phyloP scores from a whole-genome alignment of 2,329 filamentous ascomycete genomes.

The Aspergillus caelatus region DNA sequence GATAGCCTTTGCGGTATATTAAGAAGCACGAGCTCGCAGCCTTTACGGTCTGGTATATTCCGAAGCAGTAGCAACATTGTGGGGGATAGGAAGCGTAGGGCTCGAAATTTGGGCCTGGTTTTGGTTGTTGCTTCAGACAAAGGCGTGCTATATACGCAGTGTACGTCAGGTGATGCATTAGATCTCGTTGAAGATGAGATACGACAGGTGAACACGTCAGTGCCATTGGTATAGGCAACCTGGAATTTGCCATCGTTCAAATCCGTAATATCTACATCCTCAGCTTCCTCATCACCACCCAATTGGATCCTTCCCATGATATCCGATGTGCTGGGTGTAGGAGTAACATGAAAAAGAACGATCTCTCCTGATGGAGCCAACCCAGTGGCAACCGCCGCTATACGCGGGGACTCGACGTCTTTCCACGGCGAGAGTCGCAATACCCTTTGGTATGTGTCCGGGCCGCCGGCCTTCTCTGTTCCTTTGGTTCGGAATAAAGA shows the following conservation, averaged over 20 bases:
- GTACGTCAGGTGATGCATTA: constrained; percentile 41
- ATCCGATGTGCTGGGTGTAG: constrained; percentile 54
- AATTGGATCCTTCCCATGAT: constrained; percentile 58
- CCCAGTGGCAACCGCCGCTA: constrained; percentile 79
- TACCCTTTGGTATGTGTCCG: constrained; percentile 63
- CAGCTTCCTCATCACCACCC: constrained; percentile 54
- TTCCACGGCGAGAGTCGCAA: constrained; percentile 59
- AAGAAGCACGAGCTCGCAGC: constrained; percentile 59
- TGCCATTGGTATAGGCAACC: constrained; percentile 76
- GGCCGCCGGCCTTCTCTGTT: constrained; percentile 33
- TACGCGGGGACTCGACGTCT: constrained; percentile 58
- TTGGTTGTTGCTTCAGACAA: constrained; percentile 30
- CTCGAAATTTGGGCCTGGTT: constrained; percentile 56
- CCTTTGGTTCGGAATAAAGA: constrained; percentile 52
- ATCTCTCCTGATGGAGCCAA: constrained; percentile 76
- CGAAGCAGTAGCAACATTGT: constrained; percentile 57
- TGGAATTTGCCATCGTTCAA: constrained; percentile 56
- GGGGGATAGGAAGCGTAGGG: constrained; percentile 59
- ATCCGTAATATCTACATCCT: constrained; percentile 47
- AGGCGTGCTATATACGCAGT: constrained; percentile 45
- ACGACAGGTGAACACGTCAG: constrained; percentile 71
- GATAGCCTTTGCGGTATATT: constrained; percentile 25
- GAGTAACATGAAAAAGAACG: constrained; percentile 73
- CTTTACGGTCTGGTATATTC: constrained; percentile 57
- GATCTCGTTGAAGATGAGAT: constrained; percentile 55